Conservation (phyloP, 2,329 filamentous ascomycete genomes). For the Botryotinia narcissicola region DNA sequence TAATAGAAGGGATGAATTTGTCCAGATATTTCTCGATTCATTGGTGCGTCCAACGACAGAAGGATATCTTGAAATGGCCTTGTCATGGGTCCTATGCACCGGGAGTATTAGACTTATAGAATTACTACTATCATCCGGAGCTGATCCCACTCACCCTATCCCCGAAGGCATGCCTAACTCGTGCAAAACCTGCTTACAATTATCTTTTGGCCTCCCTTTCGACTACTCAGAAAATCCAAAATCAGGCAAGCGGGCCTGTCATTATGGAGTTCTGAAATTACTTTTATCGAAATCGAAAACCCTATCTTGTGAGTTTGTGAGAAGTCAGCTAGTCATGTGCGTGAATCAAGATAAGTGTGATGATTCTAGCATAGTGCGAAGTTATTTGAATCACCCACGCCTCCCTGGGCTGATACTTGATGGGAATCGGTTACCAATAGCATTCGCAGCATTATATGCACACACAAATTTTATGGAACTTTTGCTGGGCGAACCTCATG, state of each 20-base stretch:
- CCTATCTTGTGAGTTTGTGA: not conserved
- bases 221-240: not conserved
- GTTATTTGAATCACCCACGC: not conserved
- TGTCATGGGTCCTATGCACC: rapidly evolving
- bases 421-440: not conserved
- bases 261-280: not conserved
- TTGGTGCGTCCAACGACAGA: not conserved
- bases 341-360: rapidly evolving
- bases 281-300: not conserved
- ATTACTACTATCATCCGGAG: not conserved
- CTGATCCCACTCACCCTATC: not conserved
- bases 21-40: not conserved
- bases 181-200: not conserved
- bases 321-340: not conserved
- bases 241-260: not conserved
- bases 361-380: not conserved
- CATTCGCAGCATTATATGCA: not conserved
- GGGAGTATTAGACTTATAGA: not conserved
- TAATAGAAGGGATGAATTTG: not conserved
- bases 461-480: not conserved
- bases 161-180: not conserved
- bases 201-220: not conserved
- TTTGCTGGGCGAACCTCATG: not conserved
- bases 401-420: not conserved
- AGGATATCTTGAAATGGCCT: not conserved